Evolutionary conservation across 192 early-diverging fungal species (phyloP).

Genomic region (Linnemannia schmuckeri): DNA sequence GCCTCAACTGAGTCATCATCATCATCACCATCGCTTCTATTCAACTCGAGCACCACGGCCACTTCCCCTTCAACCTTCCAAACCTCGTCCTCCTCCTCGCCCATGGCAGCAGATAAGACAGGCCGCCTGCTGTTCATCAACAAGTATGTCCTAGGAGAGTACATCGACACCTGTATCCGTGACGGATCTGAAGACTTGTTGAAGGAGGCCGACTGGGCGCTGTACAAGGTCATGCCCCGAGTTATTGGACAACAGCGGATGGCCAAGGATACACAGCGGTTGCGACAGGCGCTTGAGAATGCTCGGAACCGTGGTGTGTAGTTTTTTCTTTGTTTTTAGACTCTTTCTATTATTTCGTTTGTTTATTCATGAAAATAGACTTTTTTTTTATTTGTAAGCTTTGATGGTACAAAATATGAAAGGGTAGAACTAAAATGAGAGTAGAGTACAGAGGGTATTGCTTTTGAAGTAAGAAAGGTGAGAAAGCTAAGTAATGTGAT

Average conservation of each 20-base stretch:
- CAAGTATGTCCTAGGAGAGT: conserved; percentile 54
- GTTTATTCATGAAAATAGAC: neutral
- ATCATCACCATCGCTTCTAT: neutral
- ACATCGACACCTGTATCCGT: conserved; percentile 45
- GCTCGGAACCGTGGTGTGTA: neutral
- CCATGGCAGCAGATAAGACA: neutral
- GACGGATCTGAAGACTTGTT: conserved; percentile 40
- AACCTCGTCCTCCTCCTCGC: neutral
- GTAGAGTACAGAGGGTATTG: neutral
- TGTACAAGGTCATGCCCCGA: conserved; percentile 34
- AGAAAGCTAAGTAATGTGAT: neutral
- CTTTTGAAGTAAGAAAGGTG: neutral
- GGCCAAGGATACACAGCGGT: conserved; percentile 31
- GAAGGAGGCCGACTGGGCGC: conserved; percentile 42
- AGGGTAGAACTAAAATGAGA: neutral
- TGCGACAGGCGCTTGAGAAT: conserved; percentile 38
- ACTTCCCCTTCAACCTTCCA: neutral
- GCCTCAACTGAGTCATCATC: neutral
- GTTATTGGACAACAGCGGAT: conserved; percentile 34
- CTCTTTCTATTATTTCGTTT: neutral
- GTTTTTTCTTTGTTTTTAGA: neutral
- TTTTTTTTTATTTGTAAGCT: neutral
- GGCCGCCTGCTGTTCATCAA: conserved; percentile 30
- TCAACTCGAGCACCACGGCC: neutral
- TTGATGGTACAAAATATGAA: neutral